Evolutionary conservation across 768 basidiomycete genomes (phyloP).

Genomic region (Macrolepiota dolichaula): DNA sequence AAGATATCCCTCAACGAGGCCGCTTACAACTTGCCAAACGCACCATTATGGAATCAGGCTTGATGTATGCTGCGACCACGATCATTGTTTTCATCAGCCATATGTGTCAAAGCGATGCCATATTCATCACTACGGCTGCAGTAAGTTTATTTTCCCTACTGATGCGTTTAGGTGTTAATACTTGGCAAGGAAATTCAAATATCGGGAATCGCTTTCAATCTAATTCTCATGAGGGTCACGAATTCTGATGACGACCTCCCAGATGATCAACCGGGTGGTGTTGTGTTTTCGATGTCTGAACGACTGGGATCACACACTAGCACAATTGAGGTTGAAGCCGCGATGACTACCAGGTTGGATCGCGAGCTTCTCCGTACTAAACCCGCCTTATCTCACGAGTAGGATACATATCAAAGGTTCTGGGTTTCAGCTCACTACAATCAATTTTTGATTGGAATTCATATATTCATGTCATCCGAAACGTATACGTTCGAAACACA

Average conservation of each 20-base stretch:
- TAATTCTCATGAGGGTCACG: conserved; percentile 14
- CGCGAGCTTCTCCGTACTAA: neutral
- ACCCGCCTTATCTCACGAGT: neutral
- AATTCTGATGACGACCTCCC: neutral
- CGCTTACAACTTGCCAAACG: conserved; percentile 5
- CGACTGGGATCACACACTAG: neutral
- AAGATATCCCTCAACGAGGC: conserved; percentile 3
- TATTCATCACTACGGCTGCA: conserved; percentile 14
- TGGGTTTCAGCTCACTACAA: no score
- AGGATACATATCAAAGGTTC: no score
- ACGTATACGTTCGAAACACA: neutral
- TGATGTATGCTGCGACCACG: conserved; percentile 15
- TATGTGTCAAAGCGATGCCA: conserved; percentile 10
- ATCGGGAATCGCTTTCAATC: conserved; percentile 19
- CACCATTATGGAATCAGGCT: conserved; percentile 18
- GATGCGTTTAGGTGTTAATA: neutral
- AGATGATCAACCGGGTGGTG: neutral
- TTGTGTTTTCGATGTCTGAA: neutral
- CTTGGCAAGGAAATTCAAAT: conserved; percentile 14
- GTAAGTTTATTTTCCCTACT: conserved; percentile 10
- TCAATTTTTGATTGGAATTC: no score
- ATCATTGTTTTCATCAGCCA: conserved; percentile 13
- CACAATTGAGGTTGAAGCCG: neutral
- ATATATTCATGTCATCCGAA: no score
- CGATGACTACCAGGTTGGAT: neutral